Evolutionary conservation across 305 asterid genomes (phyloP).

Genomic region (Lippia alba): DNA sequence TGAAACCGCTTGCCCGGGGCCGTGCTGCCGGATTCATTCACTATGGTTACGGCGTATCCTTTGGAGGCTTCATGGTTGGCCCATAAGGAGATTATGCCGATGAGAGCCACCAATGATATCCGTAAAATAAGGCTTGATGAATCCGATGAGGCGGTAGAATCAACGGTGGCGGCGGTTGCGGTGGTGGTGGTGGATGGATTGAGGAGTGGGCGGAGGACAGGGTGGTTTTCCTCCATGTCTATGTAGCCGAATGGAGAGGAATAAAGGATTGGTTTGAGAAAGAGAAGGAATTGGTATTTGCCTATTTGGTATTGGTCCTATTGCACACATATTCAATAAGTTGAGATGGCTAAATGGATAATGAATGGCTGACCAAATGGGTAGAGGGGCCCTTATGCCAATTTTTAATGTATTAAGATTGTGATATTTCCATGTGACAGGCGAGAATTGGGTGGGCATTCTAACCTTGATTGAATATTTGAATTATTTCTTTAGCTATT

Average conservation of each 20-base stretch:
- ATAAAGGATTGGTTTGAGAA: not conserved
- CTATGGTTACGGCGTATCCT: slow-evolving; percentile 55
- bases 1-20: slow-evolving; percentile 46
- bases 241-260: slow-evolving; percentile 23
- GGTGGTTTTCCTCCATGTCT: slow-evolving; percentile 46
- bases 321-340: not conserved
- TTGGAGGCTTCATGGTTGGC: slow-evolving; percentile 76
- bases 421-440: slow-evolving; percentile 31
- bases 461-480: not conserved
- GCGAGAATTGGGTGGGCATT: slow-evolving; percentile 22
- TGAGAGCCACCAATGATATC: slow-evolving; percentile 41
- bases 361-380: slow-evolving; percentile 29
- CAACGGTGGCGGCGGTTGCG: not conserved
- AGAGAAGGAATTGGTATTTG: not conserved
- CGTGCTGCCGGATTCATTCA: slow-evolving; percentile 51
- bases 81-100: slow-evolving; percentile 59
- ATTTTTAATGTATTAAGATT: slow-evolving; percentile 3
- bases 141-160: slow-evolving; percentile 31
- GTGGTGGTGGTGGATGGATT: slow-evolving; percentile 37
- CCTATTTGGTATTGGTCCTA: not conserved
- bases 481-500: not conserved
- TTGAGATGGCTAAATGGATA: slow-evolving; percentile 1
- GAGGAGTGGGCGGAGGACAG: slow-evolving; percentile 58
- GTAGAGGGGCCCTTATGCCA: slow-evolving; percentile 29
- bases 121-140: slow-evolving; percentile 45